These are phyloP conservation scores for Coffea humblotiana DNA, from an alignment of 305 asterid genomes.

Conservation along the genomic window DNA sequence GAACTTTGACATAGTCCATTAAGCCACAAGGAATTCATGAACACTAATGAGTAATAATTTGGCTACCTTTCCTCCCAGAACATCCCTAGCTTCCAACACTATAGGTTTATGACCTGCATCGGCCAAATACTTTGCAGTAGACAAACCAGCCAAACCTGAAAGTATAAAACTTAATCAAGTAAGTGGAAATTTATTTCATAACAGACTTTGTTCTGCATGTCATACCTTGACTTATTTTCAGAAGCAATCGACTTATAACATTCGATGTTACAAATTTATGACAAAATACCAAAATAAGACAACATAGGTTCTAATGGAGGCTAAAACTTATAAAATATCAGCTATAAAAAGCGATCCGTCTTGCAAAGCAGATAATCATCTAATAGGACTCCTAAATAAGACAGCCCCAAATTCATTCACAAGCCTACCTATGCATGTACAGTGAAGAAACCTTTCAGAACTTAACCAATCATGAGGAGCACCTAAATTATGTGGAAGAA, in stretches of 20 bases:
- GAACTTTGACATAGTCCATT: background rate
- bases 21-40: background rate
- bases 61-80: slow-evolving; percentile 88
- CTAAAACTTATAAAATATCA: background rate
- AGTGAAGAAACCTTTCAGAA: background rate
- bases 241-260: background rate
- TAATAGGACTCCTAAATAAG: background rate
- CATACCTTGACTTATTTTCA: background rate
- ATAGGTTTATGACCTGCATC: slow-evolving; percentile 99
- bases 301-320: background rate
- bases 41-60: background rate
- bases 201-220: background rate
- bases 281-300: background rate
- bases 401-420: background rate
- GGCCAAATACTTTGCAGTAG: slow-evolving; percentile 95
- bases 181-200: background rate
- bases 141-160: slow-evolving; percentile 92
- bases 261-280: background rate
- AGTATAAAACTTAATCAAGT: slow-evolving; percentile 20
- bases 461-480: background rate
- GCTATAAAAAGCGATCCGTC: background rate
- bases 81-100: slow-evolving; percentile 92
- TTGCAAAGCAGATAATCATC: background rate
- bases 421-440: background rate
- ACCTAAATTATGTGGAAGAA: slow-evolving; percentile 1